Evolutionary conservation across 345 rosid genomes (phyloP), one percentile per base, ranked within the genome.

Genomic region (Acer campestre): DNA sequence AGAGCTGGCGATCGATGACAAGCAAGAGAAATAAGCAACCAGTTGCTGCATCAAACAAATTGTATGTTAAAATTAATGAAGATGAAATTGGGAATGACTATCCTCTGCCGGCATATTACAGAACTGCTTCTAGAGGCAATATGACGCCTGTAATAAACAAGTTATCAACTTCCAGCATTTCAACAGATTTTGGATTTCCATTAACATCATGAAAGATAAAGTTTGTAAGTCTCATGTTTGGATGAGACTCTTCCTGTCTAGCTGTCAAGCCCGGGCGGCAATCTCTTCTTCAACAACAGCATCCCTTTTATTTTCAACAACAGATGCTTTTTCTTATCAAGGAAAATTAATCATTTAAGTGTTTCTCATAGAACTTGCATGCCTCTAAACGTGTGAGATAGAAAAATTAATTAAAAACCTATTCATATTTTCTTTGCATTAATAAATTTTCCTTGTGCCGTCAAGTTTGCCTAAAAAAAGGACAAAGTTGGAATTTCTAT

Each of bases 31-130:
- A 31, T 31, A 3, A 6, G 44, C 79, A 80, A 42, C 63, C 85
- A 58, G 84, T 71, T 82, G 77, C 88, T 77, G 67, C 81, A 74
- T 81, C 94, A 18, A 88, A 81, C 48, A 85, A 82, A 27, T 74
- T 80, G 66, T 91, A 89, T 78, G 85, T 91, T 22, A 95, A 90
- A 78, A 93, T 92, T 68, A 85, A 88, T 72, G 99, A 93, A 67
- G 93, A 93, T 78, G 92, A 95, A 71, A 88, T 93, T 78, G 96
- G 92, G 1, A 81, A 82, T 71, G 98, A 95, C 78, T 95, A 93
- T 76, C 98, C 98, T 56, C 86, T 92, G 14, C 99, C 99, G 44
- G 83, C 86, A 53, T 91, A 81, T 82, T 95, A 92, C 83, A 86
- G 97, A 95, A 76, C 88, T 70, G 29, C 89, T 59, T 87, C 91